Evolutionary conservation across 176 grass and related monocot genomes (phyloP).

Genomic region (Musa acuminata): DNA sequence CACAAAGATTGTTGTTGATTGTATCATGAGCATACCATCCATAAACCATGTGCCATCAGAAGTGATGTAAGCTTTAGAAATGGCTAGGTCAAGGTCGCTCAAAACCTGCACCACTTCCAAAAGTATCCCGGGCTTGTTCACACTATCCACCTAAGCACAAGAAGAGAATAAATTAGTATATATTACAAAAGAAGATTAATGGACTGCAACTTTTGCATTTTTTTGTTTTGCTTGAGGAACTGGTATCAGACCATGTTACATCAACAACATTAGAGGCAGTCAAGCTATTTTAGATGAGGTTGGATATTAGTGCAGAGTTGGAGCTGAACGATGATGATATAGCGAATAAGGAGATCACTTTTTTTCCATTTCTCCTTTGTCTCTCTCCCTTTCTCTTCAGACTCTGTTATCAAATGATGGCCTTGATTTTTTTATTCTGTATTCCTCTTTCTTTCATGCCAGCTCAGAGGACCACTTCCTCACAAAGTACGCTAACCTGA

Average conservation of each 20-base stretch:
- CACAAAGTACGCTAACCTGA: too few relatives aligned
- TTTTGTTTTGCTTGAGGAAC: neutral
- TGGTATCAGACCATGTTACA: neutral
- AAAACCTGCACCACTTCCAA: conserved; percentile 95
- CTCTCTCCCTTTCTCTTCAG: neutral
- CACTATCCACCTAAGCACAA: conserved; percentile 67
- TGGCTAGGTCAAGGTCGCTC: conserved; percentile 76
- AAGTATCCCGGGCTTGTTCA: conserved; percentile 87
- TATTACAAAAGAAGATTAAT: neutral
- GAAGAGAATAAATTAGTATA: neutral
- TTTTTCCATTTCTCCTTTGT: neutral
- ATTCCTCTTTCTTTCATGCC: neutral
- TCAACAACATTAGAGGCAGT: neutral
- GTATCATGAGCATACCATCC: conserved; percentile 48
- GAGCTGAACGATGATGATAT: neutral
- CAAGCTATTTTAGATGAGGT: neutral
- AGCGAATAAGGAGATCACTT: neutral
- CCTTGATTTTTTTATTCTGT: neutral
- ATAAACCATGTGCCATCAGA: conserved; percentile 98
- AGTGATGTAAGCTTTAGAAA: conserved; percentile 93
- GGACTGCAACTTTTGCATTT: neutral
- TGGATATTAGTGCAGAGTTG: neutral
- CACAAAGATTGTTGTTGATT: neutral
- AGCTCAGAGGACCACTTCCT: too few relatives aligned
- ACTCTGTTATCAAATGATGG: neutral